Evolutionary conservation across 257 asterid species (phyloP), one percentile per base, ranked within the genome.

Genomic region (Salvia hispanica): DNA sequence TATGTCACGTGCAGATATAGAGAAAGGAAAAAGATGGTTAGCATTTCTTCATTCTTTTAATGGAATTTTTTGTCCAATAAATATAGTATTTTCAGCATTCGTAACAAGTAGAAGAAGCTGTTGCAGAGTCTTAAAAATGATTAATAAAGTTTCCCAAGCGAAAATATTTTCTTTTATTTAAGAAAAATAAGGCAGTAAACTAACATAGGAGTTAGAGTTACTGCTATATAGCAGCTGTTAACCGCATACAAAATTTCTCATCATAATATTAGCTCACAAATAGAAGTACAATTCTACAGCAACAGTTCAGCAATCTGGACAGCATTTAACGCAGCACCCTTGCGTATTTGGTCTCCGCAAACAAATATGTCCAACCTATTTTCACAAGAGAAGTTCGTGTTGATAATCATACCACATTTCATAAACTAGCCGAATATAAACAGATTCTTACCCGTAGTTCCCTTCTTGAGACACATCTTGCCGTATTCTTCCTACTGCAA

Each of bases 281-380:
- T 11, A 43, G 2, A 36, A 28, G 10, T 21, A 16, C 43, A 62
- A 64, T 55, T 52, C 74, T 85, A 84, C 12, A 89, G 89, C 78
- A 92, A 72, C 82, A 87, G 71, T 72, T 89, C 96, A 53, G 95
- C 98, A 71, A 92, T 92, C 78, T 85, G 95, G 71, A 92, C 78
- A 4, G 98, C 95, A 50, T 89, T 92, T 14, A 92, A 96, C 57
- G 96, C 95, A 66, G 96, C 96, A 61, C 96, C 98, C 67, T 92
- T 89, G 76, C 96, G 98, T 80, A 89, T 89, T 89, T 92, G 98
- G 73, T 92, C 98, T 42, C 98, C 98, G 61, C 98, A 92, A 36
- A 89, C 92, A 74, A 92, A 92, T 15, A 89, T 89, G 82, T 92
- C 98, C 92, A 89, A 72, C 83, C 95, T 89, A 78, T 87, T 74